phyloP scores from a whole-genome alignment of 441 rosid genomes.

The Gossypium schwendimanii region DNA sequence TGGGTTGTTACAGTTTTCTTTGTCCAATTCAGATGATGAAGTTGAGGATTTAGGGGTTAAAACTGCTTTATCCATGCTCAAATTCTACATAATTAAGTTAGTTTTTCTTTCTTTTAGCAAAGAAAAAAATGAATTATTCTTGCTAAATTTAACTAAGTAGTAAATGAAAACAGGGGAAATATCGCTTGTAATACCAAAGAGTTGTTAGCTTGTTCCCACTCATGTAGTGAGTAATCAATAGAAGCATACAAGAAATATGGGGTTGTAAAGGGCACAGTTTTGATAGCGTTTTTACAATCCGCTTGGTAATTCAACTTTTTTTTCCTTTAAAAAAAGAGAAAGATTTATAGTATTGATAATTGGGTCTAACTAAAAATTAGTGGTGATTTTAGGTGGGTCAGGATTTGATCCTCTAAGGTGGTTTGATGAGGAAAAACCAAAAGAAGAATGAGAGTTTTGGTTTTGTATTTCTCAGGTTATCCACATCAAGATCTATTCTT shows the following conservation, averaged over 20 bases:
- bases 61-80: conserved; percentile 67
- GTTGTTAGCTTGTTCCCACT: conserved; percentile 76
- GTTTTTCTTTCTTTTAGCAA: neutral
- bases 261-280: conserved; percentile 54
- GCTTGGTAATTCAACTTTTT: conserved; percentile 38
- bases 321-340: neutral
- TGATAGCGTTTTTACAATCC: conserved; percentile 83
- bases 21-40: conserved; percentile 32
- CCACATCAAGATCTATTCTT: neutral
- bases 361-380: neutral
- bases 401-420: conserved; percentile 90
- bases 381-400: conserved; percentile 47
- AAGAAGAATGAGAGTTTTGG: conserved; percentile 28
- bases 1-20: neutral
- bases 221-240: conserved; percentile 89
- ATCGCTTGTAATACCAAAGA: conserved; percentile 69
- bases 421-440: conserved; percentile 57
- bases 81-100: conserved; percentile 63
- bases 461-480: neutral
- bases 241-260: conserved; percentile 92
- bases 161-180: conserved; percentile 59
- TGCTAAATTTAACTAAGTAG: neutral
- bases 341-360: neutral
- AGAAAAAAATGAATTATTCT: neutral
- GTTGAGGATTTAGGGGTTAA: conserved; percentile 53